Conservation (phyloP, 1,284 basidiomycete species). For the Apiotrichum laibachii region DNA sequence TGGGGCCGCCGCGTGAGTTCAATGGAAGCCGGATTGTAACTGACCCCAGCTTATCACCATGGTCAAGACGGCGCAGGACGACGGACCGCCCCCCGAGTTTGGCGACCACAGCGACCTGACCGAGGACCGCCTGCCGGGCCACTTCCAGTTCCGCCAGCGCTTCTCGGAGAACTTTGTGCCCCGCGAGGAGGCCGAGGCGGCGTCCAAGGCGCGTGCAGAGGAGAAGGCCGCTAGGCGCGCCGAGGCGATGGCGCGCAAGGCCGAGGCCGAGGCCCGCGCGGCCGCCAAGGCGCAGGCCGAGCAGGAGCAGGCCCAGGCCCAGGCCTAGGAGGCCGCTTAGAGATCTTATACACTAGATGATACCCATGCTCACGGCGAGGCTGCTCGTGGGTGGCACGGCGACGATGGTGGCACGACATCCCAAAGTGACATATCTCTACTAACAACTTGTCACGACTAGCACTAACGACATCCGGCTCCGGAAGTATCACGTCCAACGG, state of each 20-base stretch:
- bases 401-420: no score
- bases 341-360: no score
- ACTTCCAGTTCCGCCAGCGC: constrained; percentile 39
- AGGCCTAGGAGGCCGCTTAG: no score
- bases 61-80: constrained; percentile 62
- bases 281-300: not conserved
- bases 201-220: not conserved
- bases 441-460: no score
- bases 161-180: constrained; percentile 10
- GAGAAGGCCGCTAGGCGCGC: not conserved
- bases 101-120: constrained; percentile 32
- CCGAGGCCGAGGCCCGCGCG: no score
- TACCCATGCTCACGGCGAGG: no score
- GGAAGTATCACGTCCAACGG: no score
- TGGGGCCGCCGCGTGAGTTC: constrained; percentile 84
- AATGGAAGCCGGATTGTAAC: not conserved
- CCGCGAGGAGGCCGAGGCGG: not conserved
- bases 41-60: constrained; percentile 76
- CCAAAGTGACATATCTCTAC: no score
- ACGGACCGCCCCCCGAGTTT: constrained; percentile 42
- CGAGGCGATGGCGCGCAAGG: no score
- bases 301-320: no score
- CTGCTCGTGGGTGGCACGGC: no score
- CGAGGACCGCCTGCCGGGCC: constrained; percentile 40
- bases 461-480: no score